Evolutionary conservation across 106 monocot species (phyloP).

Genomic region (Dioscorea zingiberensis): DNA sequence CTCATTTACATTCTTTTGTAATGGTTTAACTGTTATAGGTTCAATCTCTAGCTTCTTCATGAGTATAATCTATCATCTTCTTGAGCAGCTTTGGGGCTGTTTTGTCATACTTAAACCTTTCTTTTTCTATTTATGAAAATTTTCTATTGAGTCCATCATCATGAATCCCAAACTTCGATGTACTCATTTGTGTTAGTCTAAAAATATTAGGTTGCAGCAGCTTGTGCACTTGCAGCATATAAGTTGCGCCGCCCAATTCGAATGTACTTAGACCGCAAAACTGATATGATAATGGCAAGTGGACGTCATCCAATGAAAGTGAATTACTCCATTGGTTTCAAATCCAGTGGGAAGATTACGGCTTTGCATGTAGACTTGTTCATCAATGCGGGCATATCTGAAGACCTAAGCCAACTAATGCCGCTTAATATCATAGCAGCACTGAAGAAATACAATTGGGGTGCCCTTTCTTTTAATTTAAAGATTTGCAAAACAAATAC

Average conservation of each 20-base stretch:
- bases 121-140: no score
- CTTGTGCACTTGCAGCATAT: slow-evolving; percentile 79
- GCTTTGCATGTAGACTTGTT: slow-evolving; percentile 61
- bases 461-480: slow-evolving; percentile 57
- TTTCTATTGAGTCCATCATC: no score
- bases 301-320: slow-evolving; percentile 87
- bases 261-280: slow-evolving; percentile 86
- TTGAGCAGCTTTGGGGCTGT: no score
- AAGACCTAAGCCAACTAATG: slow-evolving; percentile 44
- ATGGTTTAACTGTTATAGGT: no score
- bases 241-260: slow-evolving; percentile 62
- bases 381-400: slow-evolving; percentile 67
- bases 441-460: slow-evolving; percentile 86
- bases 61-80: no score
- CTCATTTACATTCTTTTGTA: no score
- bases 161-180: no score
- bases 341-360: slow-evolving; percentile 69
- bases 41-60: no score
- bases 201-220: slow-evolving; percentile 48
- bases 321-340: slow-evolving; percentile 71
- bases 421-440: slow-evolving; percentile 40
- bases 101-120: no score
- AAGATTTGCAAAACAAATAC: slow-evolving; percentile 75
- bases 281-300: slow-evolving; percentile 79
- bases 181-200: background rate